Evolutionary conservation across 2,329 filamentous ascomycete species (phyloP), one percentile per base, ranked within the genome.

Genomic region (Ophiostoma himal-ulmi): DNA sequence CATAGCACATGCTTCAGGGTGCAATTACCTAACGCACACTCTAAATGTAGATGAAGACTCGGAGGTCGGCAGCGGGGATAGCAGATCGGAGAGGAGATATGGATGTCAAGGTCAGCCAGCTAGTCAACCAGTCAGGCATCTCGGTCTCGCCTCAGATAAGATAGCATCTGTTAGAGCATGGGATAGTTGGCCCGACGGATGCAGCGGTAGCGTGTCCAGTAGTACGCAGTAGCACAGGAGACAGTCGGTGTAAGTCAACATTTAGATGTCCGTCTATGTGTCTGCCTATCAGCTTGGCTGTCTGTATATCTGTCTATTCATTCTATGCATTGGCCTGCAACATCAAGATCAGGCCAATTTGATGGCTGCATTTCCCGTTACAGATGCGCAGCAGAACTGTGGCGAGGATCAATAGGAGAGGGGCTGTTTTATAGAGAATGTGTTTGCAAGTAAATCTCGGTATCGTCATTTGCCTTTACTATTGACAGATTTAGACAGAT

Each of bases 191-290:
- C 52, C 52, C 17, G 44, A 57, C 52, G 52, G 52, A 26, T 57
- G 52, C 48, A 54, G 48, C 48, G 20, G 52, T 57, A 57, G 52
- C 48, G 14, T 62, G 26, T 34, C 26, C 57, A 7, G 37, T 26
- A 52, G 48, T 6, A 22, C n/a, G 34, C 57, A 6, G 14, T 26
- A 44, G 8, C 26, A 52, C 57, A 62, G 52, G 34, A 57, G 52
- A 57, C n/a, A 62, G 57, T 34, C 57, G 57, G 57, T 62, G 57
- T 34, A 62, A 57, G 52, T 26, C 52, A 30, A 26, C 44, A 5
- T 30, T 30, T 30, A 30, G 30, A 30, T 30, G 30, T 30, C n/a
- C 17, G n/a, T n/a, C 48, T 54, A 22, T 8, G 17, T 52, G 20
- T 34, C 22, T 60, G 54, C 30, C 54, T 30, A 34, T 34, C n/a